Conservation (phyloP, 805 yeast genomes). For the Cyberlindnera mycetangii region DNA sequence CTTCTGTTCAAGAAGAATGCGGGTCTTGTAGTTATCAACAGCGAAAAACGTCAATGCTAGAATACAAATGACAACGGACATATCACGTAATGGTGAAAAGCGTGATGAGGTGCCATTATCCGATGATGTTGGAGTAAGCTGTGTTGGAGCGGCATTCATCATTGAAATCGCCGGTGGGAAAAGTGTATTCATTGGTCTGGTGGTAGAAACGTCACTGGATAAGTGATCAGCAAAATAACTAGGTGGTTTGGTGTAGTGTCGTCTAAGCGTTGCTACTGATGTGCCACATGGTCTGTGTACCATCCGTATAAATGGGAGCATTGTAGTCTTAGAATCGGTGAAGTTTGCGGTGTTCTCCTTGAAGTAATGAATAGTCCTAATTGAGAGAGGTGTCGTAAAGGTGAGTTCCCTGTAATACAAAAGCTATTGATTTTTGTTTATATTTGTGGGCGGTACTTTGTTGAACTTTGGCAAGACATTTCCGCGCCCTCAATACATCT, state of each 20-base stretch:
- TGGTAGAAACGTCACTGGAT: slow-evolving; percentile 5
- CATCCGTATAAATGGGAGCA: background rate
- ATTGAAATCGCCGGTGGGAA: background rate
- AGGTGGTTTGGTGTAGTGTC: slow-evolving; percentile 19
- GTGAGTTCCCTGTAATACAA: too few species aligned
- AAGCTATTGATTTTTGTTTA: too few species aligned
- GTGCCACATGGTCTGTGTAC: slow-evolving; percentile 1
- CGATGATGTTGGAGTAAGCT: background rate
- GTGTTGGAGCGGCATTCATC: background rate
- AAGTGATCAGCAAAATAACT: slow-evolving; percentile 21
- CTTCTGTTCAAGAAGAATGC: slow-evolving; percentile 36
- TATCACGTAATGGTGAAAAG: slow-evolving; percentile 27
- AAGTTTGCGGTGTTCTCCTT: too few species aligned
- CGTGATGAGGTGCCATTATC: background rate
- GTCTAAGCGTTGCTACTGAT: slow-evolving; percentile 1
- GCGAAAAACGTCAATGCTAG: slow-evolving; percentile 46
- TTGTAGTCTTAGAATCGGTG: too few species aligned
- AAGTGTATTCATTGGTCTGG: background rate
- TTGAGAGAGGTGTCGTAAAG: too few species aligned
- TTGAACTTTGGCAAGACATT: background rate
- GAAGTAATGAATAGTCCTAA: too few species aligned
- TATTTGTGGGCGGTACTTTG: too few species aligned
- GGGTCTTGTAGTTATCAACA: slow-evolving; percentile 45
- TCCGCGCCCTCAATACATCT: background rate
- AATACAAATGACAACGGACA: slow-evolving; percentile 42